phyloP scores from a whole-genome alignment of 768 basidiomycete species.

The Leccinellum albellum region DNA sequence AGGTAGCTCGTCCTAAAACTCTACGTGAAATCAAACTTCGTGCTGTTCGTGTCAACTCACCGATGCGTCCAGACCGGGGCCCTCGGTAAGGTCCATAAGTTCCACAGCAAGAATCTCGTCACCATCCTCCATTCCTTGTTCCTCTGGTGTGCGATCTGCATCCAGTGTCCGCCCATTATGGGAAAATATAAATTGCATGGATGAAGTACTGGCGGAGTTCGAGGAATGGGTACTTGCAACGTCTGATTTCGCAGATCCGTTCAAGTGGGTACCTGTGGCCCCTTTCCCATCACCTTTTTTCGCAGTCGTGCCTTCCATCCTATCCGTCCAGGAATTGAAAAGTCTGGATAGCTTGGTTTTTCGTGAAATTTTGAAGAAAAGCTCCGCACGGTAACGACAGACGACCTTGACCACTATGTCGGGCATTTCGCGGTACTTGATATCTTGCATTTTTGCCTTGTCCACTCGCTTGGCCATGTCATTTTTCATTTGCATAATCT shows the following conservation, averaged over 20 bases:
- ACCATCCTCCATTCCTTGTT: slow-evolving; percentile 81
- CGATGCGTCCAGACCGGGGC: slow-evolving; percentile 57
- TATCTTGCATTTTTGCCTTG: slow-evolving; percentile 72
- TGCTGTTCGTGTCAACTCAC: slow-evolving; percentile 37
- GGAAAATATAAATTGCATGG: slow-evolving; percentile 82
- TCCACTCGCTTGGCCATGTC: slow-evolving; percentile 79
- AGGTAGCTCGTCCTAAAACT: slow-evolving; percentile 56
- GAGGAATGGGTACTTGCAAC: slow-evolving; percentile 44
- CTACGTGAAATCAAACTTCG: slow-evolving; percentile 1
- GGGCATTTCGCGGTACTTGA: slow-evolving; percentile 81
- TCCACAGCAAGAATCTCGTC: slow-evolving; percentile 89
- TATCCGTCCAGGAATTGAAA: slow-evolving; percentile 84
- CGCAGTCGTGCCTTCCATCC: slow-evolving; percentile 66
- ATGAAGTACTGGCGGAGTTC: slow-evolving; percentile 36
- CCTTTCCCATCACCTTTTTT: slow-evolving; percentile 42
- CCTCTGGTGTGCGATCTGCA: slow-evolving; percentile 80
- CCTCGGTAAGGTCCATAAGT: slow-evolving; percentile 84
- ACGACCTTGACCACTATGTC: slow-evolving; percentile 87
- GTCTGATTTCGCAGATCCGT: slow-evolving; percentile 50
- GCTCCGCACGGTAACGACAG: slow-evolving; percentile 84
- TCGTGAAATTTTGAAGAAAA: slow-evolving; percentile 91
- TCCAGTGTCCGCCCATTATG: slow-evolving; percentile 79
- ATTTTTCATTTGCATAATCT: slow-evolving; percentile 79
- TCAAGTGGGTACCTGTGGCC: slow-evolving; percentile 33
- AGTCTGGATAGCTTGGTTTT: slow-evolving; percentile 82